These are phyloP conservation scores for Skeletonema marinoi DNA, from an alignment of 108 stramenopile genomes.

Conservation along the genomic window DNA sequence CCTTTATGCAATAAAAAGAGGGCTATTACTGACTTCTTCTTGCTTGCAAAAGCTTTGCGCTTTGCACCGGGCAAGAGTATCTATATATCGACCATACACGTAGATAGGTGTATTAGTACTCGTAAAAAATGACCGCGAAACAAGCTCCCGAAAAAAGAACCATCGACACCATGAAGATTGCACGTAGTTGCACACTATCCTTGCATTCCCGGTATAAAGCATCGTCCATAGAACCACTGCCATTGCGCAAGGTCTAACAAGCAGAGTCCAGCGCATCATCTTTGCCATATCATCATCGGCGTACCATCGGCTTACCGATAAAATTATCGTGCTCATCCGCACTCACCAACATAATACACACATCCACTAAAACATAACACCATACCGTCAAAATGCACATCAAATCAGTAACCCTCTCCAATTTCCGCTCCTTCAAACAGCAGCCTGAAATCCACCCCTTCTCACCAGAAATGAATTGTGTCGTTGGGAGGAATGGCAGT, in stretches of 20 bases:
- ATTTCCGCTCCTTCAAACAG: constrained; percentile 94
- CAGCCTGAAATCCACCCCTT: constrained; percentile 96
- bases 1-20: too few relatives aligned
- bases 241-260: not conserved
- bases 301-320: not conserved
- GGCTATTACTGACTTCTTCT: too few relatives aligned
- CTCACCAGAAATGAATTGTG: constrained; percentile 92
- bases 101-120: too few relatives aligned
- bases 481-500: constrained; percentile 94
- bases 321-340: not conserved
- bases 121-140: too few relatives aligned
- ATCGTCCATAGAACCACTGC: not conserved
- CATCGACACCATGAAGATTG: too few relatives aligned
- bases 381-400: constrained; percentile 81
- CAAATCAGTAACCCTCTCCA: constrained; percentile 96
- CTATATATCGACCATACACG: too few relatives aligned
- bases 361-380: not conserved
- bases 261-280: not conserved
- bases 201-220: not conserved
- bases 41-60: too few relatives aligned
- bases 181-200: too few relatives aligned
- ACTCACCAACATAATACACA: not conserved
- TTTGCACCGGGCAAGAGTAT: too few relatives aligned
- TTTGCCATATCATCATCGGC: not conserved
- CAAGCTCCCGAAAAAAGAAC: too few relatives aligned